Conservation (phyloP, 257 asterid species). For the Euphrasia confusa region DNA sequence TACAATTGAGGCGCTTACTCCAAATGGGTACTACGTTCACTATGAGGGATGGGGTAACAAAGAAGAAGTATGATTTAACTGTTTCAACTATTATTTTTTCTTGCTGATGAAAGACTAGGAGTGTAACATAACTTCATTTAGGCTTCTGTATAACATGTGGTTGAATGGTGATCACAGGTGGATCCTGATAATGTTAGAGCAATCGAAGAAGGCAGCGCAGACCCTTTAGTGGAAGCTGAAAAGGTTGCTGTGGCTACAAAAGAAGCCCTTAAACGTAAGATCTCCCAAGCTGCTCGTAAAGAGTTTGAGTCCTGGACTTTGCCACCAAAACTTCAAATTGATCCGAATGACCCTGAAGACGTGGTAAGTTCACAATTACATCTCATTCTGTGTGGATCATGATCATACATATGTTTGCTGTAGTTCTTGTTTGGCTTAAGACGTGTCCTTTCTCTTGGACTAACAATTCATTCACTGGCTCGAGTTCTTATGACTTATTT, state of each 20-base stretch:
- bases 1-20: conserved; percentile 70
- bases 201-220: conserved; percentile 48
- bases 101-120: conserved; percentile 10
- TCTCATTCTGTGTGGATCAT: conserved; percentile 14
- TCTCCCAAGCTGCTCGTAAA: conserved; percentile 75
- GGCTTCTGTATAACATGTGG: not conserved
- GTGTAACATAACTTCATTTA: not conserved
- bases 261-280: conserved; percentile 91
- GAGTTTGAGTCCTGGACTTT: conserved; percentile 65
- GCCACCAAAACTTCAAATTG: conserved; percentile 83
- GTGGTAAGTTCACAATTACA: conserved; percentile 56
- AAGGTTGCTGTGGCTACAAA: conserved; percentile 85
- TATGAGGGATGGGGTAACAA: conserved; percentile 91
- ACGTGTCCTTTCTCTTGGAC: not conserved
- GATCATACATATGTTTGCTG: not conserved
- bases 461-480: conserved; percentile 8
- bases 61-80: conserved; percentile 68
- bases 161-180: conserved; percentile 53
- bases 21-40: conserved; percentile 70
- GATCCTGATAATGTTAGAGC: conserved; percentile 86
- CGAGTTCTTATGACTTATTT: not conserved
- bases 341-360: conserved; percentile 91
- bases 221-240: conserved; percentile 89
- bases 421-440: not conserved
- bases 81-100: not conserved